Evolutionary conservation across 192 early-diverging fungal genomes (phyloP).

Genomic region (Podila verticillata): DNA sequence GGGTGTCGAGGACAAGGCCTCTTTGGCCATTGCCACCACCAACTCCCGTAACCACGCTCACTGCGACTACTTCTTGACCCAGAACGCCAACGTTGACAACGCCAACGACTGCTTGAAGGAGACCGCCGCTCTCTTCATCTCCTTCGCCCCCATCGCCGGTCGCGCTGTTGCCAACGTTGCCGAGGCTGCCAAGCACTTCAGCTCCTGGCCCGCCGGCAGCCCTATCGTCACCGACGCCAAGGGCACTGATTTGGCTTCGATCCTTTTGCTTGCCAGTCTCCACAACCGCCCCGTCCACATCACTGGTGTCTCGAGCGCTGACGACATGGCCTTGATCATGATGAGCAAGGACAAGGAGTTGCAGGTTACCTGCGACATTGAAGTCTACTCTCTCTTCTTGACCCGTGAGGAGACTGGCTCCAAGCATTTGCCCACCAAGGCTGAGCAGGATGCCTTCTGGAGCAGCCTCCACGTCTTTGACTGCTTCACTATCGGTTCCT

Average conservation of each 20-base stretch:
- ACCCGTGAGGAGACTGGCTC: constrained; percentile 59
- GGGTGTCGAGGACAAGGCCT: constrained; percentile 63
- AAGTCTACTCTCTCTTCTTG: constrained; percentile 86
- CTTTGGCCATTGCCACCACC: constrained; percentile 60
- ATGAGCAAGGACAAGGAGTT: constrained; percentile 89
- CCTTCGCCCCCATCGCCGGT: constrained; percentile 62
- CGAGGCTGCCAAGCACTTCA: constrained; percentile 79
- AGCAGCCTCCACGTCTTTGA: constrained; percentile 83
- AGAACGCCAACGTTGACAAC: constrained; percentile 78
- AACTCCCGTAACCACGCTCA: constrained; percentile 60
- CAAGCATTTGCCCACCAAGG: constrained; percentile 56
- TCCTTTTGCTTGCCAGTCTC: constrained; percentile 87
- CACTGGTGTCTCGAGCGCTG: constrained; percentile 79
- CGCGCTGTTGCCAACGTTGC: constrained; percentile 61
- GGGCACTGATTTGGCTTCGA: constrained; percentile 87
- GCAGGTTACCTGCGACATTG: constrained; percentile 93
- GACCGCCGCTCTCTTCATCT: constrained; percentile 68
- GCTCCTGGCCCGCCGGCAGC: constrained; percentile 77
- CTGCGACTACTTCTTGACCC: constrained; percentile 78
- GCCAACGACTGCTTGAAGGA: constrained; percentile 51
- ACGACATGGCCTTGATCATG: constrained; percentile 87
- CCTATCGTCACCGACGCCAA: constrained; percentile 88
- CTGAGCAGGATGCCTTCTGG: constrained; percentile 85
- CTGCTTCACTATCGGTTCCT: constrained; percentile 87
- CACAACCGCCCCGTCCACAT: constrained; percentile 89